Percentiles rank a stretch among this genome's conserved stretches.
These are phyloP conservation scores for Coniochaeta sp. DNA, from an alignment of 2,329 filamentous ascomycete genomes.

Conservation along the genomic window DNA sequence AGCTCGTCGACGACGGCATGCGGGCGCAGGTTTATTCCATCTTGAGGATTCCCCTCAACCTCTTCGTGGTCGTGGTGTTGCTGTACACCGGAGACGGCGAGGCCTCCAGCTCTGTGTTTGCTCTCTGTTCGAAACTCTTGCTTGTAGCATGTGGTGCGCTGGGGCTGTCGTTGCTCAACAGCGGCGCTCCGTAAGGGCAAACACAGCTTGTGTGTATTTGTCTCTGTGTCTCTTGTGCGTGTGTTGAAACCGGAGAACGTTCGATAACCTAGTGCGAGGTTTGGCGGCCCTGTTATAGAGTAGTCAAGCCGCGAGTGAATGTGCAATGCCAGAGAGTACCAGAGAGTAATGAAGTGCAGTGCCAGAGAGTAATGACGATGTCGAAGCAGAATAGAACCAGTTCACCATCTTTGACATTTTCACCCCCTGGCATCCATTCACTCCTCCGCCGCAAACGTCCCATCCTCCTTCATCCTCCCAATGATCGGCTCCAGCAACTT, in stretches of 20 bases:
- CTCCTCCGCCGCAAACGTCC: neutral
- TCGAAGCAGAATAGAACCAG: neutral
- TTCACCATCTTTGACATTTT: neutral
- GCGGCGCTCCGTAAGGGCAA: neutral
- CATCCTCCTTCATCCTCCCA: slow-evolving; percentile 5
- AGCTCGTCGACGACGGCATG: slow-evolving; percentile 43
- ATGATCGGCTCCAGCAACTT: slow-evolving; percentile 42
- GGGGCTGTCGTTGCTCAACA: neutral
- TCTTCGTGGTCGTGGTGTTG: slow-evolving; percentile 38
- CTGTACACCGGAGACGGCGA: slow-evolving; percentile 23
- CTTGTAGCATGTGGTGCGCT: slow-evolving; percentile 19
- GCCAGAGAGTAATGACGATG: no score
- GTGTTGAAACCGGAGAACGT: neutral
- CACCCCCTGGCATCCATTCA: neutral
- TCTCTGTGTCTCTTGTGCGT: neutral
- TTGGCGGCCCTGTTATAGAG: neutral
- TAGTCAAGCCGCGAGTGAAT: neutral
- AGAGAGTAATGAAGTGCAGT: no score
- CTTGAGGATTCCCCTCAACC: slow-evolving; percentile 48
- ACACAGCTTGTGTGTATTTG: neutral
- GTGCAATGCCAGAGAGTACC: no score
- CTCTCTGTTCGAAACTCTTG: slow-evolving; percentile 22
- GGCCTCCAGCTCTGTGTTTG: slow-evolving; percentile 20
- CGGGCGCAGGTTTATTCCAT: slow-evolving; percentile 50
- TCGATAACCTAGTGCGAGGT: neutral